Evolutionary conservation across 169 alveolate species (phyloP).

Genomic region (Plasmodium knowlesi): DNA sequence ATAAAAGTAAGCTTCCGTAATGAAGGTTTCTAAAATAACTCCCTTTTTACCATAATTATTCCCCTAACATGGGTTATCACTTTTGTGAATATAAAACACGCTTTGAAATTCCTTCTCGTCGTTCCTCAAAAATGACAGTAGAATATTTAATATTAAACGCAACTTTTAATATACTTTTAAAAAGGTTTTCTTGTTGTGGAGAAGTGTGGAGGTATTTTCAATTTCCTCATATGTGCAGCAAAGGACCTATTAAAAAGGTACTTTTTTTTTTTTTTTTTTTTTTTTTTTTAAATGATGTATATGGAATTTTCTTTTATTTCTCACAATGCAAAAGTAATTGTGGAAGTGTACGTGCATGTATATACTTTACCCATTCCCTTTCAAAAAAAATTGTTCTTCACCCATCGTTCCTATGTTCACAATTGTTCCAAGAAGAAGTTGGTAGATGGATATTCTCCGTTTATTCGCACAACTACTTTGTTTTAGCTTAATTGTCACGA

Average conservation of each 20-base stretch:
- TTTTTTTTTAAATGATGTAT: background rate
- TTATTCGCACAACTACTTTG: background rate
- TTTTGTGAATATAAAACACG: background rate
- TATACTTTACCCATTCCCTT: background rate
- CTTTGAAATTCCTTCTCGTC: background rate
- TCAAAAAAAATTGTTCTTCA: background rate
- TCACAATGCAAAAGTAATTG: background rate
- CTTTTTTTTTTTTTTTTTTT: background rate
- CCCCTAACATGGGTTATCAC: background rate
- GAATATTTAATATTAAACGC: background rate
- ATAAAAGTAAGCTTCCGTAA: background rate
- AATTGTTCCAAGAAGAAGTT: background rate
- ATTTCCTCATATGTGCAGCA: background rate
- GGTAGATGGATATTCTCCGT: background rate
- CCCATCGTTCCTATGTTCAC: background rate
- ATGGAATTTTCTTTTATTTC: conserved; percentile 6
- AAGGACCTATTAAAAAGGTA: background rate
- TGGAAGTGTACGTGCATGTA: background rate
- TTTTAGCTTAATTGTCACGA: background rate
- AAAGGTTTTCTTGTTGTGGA: background rate
- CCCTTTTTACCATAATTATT: background rate
- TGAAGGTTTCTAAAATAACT: background rate
- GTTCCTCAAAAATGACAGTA: background rate
- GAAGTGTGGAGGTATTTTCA: background rate
- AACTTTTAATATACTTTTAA: background rate